Percentiles rank a stretch among this genome's conserved stretches.
Evolutionary conservation across 129 eudicot species (phyloP).

Genomic region (Escallonia herrerae): DNA sequence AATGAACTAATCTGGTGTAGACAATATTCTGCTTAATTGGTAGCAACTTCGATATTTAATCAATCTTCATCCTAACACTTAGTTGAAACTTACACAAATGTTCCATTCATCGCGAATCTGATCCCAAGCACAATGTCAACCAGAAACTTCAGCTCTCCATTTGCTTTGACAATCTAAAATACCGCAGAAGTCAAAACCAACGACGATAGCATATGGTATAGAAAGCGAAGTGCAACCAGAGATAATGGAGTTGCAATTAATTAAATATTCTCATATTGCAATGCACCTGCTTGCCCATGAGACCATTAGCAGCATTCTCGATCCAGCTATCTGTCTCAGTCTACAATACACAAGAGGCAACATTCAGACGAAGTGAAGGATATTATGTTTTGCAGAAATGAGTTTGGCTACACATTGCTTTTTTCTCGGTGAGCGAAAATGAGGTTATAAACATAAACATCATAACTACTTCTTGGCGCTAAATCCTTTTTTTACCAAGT

Average conservation of each 20-base stretch:
- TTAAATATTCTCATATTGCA: not conserved
- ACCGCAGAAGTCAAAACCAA: not conserved
- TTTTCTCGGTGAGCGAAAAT: no score
- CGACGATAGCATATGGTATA: not conserved
- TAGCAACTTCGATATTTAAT: no score
- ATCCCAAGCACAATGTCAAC: slow-evolving; percentile 72
- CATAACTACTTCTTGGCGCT: no score
- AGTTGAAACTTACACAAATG: slow-evolving; percentile 46
- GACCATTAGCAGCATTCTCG: slow-evolving; percentile 95
- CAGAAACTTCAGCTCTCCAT: slow-evolving; percentile 65
- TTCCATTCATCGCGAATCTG: slow-evolving; percentile 88
- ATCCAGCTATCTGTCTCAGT: slow-evolving; percentile 97
- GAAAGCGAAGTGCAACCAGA: not conserved
- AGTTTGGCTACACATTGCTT: no score
- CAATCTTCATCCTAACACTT: not conserved
- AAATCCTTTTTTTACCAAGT: no score
- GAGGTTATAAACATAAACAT: no score
- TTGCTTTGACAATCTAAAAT: slow-evolving; percentile 57
- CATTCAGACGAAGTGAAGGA: not conserved
- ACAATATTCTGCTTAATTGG: no score
- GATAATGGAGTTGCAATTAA: not conserved
- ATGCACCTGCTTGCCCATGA: slow-evolving; percentile 84
- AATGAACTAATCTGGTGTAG: not conserved
- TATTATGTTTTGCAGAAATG: no score
- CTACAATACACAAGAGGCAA: slow-evolving; percentile 29